Evolutionary conservation across 768 basidiomycete species (phyloP).

Genomic region (Lactifluus rugatus): DNA sequence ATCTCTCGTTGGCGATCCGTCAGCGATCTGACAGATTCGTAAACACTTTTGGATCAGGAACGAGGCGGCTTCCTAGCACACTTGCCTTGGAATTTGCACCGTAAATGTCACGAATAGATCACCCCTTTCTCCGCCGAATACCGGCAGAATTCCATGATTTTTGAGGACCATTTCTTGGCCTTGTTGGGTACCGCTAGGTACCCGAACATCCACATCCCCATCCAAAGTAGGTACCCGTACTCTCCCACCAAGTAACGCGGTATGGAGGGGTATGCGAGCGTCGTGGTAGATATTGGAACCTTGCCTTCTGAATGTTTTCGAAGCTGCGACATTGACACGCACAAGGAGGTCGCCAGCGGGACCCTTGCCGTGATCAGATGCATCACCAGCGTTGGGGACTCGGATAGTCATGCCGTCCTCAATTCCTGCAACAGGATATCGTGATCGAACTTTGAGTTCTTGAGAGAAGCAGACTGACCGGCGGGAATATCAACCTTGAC

Average conservation of each 20-base stretch:
- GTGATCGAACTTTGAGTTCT: not conserved
- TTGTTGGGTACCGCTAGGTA: constrained; percentile 89
- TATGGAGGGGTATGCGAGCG: constrained; percentile 82
- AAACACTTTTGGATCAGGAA: constrained; percentile 2
- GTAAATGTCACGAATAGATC: constrained; percentile 86
- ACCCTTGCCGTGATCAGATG: constrained; percentile 71
- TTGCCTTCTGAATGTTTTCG: constrained; percentile 81
- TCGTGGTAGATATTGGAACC: constrained; percentile 87
- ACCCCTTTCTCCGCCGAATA: constrained; percentile 53
- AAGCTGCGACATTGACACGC: constrained; percentile 73
- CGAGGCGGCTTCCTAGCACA: constrained; percentile 13
- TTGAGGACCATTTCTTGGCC: constrained; percentile 96
- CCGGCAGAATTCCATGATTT: constrained; percentile 67
- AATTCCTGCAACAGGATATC: constrained; percentile 45
- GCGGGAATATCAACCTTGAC: constrained; percentile 79
- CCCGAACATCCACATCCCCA: constrained; percentile 88
- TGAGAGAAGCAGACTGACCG: constrained; percentile 41
- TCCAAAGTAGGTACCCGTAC: constrained; percentile 91
- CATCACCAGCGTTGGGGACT: constrained; percentile 74
- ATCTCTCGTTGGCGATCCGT: constrained; percentile 79
- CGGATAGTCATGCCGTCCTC: constrained; percentile 93
- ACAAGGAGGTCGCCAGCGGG: constrained; percentile 78
- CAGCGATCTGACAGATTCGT: constrained; percentile 49
- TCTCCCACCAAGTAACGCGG: constrained; percentile 85
- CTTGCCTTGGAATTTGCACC: constrained; percentile 84